Conservation (phyloP, 2,329 filamentous ascomycete species). For the Ceratocystis variospora region DNA sequence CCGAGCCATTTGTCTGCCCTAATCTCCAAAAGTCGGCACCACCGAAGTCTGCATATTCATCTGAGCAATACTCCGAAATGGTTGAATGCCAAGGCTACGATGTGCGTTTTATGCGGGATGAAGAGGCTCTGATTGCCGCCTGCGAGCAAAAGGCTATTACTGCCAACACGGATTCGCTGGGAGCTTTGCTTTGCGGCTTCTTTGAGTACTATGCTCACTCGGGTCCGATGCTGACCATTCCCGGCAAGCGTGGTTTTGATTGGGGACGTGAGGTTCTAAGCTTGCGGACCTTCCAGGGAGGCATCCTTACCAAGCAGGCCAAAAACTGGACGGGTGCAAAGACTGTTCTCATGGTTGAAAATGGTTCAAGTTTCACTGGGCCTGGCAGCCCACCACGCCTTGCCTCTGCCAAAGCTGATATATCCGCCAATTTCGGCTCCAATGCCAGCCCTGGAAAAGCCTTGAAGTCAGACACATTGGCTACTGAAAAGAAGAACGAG, state of each 20-base stretch:
- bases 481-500: slow-evolving; percentile 20
- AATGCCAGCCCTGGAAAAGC: slow-evolving; percentile 18
- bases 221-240: slow-evolving; percentile 38
- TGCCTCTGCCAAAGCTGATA: neutral
- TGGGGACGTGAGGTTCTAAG: slow-evolving; percentile 73
- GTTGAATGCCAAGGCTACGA: slow-evolving; percentile 48
- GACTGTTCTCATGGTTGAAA: slow-evolving; percentile 35
- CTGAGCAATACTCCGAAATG: slow-evolving; percentile 28
- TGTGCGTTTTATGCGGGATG: slow-evolving; percentile 66
- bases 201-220: slow-evolving; percentile 71
- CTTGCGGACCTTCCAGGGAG: slow-evolving; percentile 50
- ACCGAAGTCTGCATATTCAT: slow-evolving; percentile 27
- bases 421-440: neutral
- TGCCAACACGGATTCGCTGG: slow-evolving; percentile 55
- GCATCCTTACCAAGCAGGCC: slow-evolving; percentile 55
- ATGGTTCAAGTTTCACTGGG: slow-evolving; percentile 5
- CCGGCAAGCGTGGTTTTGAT: slow-evolving; percentile 48
- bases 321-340: slow-evolving; percentile 83
- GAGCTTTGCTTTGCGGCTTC: slow-evolving; percentile 63
- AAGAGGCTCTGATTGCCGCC: slow-evolving; percentile 51
- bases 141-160: slow-evolving; percentile 47
- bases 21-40: slow-evolving; percentile 57
- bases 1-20: slow-evolving; percentile 64
- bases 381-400: neutral
- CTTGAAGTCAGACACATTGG: too few species aligned